Base-by-base conservation (phyloP, 2,329 filamentous ascomycete genomes). In the Bimuria novae-zelandiae region DNA sequence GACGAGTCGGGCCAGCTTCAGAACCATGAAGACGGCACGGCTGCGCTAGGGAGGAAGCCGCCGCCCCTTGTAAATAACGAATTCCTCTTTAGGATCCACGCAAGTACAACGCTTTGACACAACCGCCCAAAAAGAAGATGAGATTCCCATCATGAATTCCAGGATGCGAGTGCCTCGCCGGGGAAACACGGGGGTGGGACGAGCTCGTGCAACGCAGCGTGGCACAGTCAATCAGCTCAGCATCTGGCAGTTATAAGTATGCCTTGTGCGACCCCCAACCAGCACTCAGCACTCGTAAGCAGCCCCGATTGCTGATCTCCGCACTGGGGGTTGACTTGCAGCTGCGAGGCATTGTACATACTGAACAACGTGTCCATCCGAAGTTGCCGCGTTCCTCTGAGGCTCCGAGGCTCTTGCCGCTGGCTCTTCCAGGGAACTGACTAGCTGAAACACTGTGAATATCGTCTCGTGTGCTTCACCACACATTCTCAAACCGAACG, bases 371-470 rank as follows among this genome's bases (percentile, higher is more conserved):
- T 43, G 40, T 29, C 25, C 40, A 19, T 12, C 14, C 8, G 19
- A 17, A 39, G 36, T 16, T 16, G 37, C 21, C 37, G 37, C 3
- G 37, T 41, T 14, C 16, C 17, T 29, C 22, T 16, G 22, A 3
- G 14, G 16, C n/a, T n/a, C n/a, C n/a, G n/a, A n/a, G n/a, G n/a
- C n/a, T n/a, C n/a, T n/a, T n/a, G n/a, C n/a, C n/a, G n/a, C n/a
- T n/a, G n/a, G n/a, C n/a, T n/a, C n/a, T n/a, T n/a, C n/a, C n/a
- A n/a, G n/a, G n/a, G n/a, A 54, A 54, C 49, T 30, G 41, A 43
- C 52, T 57, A 49, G 36, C 42, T 50, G 36, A 61, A 63, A 55
- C 61, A 52, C 36, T 51, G 30, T 55, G 23, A 46, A 27, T 5
- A 27, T 52, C 51, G 57, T 58, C 32, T 50, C 42, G 27, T 44